Evolutionary conservation across 257 asterid genomes (phyloP), one percentile per base, ranked within the genome.

Genomic region (Paulownia fortunei): DNA sequence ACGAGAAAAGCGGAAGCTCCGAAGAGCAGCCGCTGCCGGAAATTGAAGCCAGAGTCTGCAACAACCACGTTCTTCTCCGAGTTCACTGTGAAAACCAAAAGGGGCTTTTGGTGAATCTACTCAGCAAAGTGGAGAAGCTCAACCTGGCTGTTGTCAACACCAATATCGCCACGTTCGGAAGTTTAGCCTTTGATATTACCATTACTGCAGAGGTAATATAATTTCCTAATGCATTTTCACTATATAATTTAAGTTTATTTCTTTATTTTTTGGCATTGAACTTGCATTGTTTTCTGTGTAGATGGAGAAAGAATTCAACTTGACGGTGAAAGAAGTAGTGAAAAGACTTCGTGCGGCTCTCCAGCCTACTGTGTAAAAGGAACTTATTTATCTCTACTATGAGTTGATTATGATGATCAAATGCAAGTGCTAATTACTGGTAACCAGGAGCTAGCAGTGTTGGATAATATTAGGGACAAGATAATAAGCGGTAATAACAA

Each of bases 1-100:
- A 76, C 23, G 84, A 81, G 74, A 18, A 13, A 16, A 56, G 58
- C 21, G 67, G 77, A 15, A 24, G 42, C 46, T 46, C 42, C 18
- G 80, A 59, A 16, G 73, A 80, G 51, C 81, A 74, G 49, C 64
- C 73, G 10, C 70, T 85, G 44, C 88, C 88, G 6, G 84, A 84
- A 36, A 78, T 84, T 8, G 88, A 84, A 47, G 82, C 83, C 0
- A 65, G 82, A 64, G 37, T 81, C 42, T 77, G 80, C 7, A 80
- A 75, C 55, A 78, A 70, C 62, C 74, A 73, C 42, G 51, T 81
- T 4, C 82, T 84, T 26, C 8, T 81, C 6, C 56, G 83, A 30
- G 79, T 84, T 42, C 79, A 73, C 8, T 84, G 88, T 34, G 82
- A 78, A 34, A 84, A 70, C 42, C 39, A 42, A 56, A 78, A 64